phyloP scores from a whole-genome alignment of 2,329 filamentous ascomycete genomes.

The Arthroderma sp. region DNA sequence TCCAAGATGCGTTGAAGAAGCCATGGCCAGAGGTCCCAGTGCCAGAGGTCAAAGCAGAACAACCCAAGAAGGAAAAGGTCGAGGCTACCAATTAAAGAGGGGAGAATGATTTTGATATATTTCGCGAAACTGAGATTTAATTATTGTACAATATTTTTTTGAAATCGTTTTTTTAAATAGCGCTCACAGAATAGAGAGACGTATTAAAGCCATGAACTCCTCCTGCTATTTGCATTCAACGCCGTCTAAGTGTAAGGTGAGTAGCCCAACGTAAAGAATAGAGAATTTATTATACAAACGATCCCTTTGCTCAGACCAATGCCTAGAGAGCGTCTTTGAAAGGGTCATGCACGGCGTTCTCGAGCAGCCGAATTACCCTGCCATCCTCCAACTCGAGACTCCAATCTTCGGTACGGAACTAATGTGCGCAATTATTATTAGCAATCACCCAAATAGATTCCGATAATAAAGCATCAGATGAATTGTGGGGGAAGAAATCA shows the following conservation, averaged over 20 bases:
- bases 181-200: too few relatives aligned
- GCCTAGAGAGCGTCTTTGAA: slow-evolving; percentile 33
- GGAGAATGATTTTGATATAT: too few relatives aligned
- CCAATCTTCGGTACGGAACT: slow-evolving; percentile 87
- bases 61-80: neutral
- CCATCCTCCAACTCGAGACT: slow-evolving; percentile 58
- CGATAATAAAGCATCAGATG: too few relatives aligned
- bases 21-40: slow-evolving; percentile 46
- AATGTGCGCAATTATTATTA: slow-evolving; percentile 1
- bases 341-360: slow-evolving; percentile 55
- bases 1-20: slow-evolving; percentile 89
- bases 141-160: too few relatives aligned
- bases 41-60: neutral
- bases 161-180: too few relatives aligned
- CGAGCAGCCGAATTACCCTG: slow-evolving; percentile 61
- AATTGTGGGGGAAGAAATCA: neutral
- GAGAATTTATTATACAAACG: too few relatives aligned
- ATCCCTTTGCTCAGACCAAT: neutral
- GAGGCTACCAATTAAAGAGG: neutral
- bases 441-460: neutral
- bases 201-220: too few relatives aligned
- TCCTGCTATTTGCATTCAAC: too few relatives aligned
- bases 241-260: too few relatives aligned
- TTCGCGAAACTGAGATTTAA: too few relatives aligned
- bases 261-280: too few relatives aligned